Percentiles rank a stretch among this genome's conserved stretches.
These are phyloP conservation scores for Pichia cactophila DNA, from an alignment of 1,139 yeast genomes.

Conservation along the genomic window DNA sequence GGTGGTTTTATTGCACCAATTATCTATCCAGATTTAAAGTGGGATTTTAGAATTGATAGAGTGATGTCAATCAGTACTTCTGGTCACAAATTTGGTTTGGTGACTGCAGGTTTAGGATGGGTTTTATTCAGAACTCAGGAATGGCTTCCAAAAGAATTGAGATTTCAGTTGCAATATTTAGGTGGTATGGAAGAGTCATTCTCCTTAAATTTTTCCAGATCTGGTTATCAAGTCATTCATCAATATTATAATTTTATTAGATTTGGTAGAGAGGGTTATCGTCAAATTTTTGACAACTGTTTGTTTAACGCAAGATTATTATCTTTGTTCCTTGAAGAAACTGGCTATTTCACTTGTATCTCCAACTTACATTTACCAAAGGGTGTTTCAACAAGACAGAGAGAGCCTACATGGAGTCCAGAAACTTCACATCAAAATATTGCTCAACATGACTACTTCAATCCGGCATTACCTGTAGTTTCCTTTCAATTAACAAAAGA, in stretches of 20 bases:
- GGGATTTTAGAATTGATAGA: slow-evolving; percentile 77
- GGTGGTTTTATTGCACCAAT: slow-evolving; percentile 90
- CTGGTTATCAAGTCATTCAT: slow-evolving; percentile 84
- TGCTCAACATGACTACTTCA: slow-evolving; percentile 38
- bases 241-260: slow-evolving; percentile 77
- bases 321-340: slow-evolving; percentile 55
- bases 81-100: slow-evolving; percentile 88
- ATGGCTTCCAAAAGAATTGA: slow-evolving; percentile 60
- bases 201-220: slow-evolving; percentile 82
- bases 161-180: slow-evolving; percentile 73
- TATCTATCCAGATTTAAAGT: slow-evolving; percentile 59
- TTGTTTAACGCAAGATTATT: slow-evolving; percentile 64
- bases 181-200: slow-evolving; percentile 89
- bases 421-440: slow-evolving; percentile 15
- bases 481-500: slow-evolving; percentile 66
- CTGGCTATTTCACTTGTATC: slow-evolving; percentile 63
- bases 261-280: slow-evolving; percentile 65
- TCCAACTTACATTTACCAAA: slow-evolving; percentile 65
- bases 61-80: slow-evolving; percentile 86
- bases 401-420: slow-evolving; percentile 8
- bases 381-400: slow-evolving; percentile 28
- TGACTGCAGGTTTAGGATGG: slow-evolving; percentile 93
- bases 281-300: slow-evolving; percentile 53
- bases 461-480: slow-evolving; percentile 84
- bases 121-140: slow-evolving; percentile 66